phyloP scores from a whole-genome alignment of 306 rosid species.

The Gleditsia sinensis region DNA sequence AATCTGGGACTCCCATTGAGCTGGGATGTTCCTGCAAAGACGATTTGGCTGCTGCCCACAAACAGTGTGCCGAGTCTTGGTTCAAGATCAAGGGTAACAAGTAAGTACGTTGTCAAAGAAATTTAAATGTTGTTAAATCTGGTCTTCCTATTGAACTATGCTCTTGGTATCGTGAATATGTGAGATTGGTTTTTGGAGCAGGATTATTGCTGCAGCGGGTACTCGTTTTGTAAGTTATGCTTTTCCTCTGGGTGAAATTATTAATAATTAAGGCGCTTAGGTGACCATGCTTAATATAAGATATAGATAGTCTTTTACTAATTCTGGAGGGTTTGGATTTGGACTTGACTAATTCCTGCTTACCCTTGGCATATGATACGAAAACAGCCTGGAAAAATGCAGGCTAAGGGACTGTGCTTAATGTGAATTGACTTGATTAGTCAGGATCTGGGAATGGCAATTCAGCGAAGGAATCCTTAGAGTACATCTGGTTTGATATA shows the following conservation, averaged over 20 bases:
- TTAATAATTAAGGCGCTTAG: neutral
- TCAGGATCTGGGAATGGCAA: neutral
- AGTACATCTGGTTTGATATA: neutral
- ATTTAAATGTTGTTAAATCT: neutral
- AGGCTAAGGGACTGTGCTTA: neutral
- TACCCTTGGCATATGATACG: constrained; percentile 10
- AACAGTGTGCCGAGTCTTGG: constrained; percentile 96
- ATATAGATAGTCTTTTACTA: neutral
- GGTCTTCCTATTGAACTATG: neutral
- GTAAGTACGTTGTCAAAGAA: constrained; percentile 51
- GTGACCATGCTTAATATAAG: constrained; percentile 25
- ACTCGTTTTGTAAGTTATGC: neutral
- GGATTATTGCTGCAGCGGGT: neutral
- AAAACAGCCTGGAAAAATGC: constrained; percentile 4
- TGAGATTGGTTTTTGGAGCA: constrained; percentile 8
- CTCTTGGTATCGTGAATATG: constrained; percentile 10
- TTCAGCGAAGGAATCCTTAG: neutral
- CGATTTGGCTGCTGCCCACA: constrained; percentile 95
- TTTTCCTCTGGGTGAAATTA: constrained; percentile 19
- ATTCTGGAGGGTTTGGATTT: constrained; percentile 31
- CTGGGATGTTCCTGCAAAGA: constrained; percentile 90
- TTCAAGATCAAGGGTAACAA: constrained; percentile 94
- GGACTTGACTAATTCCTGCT: constrained; percentile 24
- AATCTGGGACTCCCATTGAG: constrained; percentile 84
- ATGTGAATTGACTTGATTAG: constrained; percentile 14